Evolutionary conservation across 2,329 filamentous ascomycete species (phyloP).

Genomic region (Bisporella sp.): DNA sequence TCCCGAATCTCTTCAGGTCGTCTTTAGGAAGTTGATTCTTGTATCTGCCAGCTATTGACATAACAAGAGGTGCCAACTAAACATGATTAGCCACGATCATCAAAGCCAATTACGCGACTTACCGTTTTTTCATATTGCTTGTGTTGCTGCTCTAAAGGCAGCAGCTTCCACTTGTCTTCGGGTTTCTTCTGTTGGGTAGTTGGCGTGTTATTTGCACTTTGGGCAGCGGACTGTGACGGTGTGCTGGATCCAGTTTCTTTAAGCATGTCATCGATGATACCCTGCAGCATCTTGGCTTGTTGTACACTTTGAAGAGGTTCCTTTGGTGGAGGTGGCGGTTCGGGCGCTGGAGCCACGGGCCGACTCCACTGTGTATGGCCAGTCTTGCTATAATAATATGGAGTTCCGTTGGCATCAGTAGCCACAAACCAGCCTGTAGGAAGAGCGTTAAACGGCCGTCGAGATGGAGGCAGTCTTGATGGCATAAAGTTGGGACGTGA

Average conservation of each 20-base stretch:
- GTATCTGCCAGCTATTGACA: conserved; percentile 80
- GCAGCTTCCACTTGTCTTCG: conserved; percentile 63
- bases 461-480: conserved; percentile 48
- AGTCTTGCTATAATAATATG: conserved; percentile 78
- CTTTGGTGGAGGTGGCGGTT: conserved; percentile 49
- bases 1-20: conserved; percentile 54
- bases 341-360: conserved; percentile 63
- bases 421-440: conserved; percentile 84
- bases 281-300: conserved; percentile 70
- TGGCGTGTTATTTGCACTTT: conserved; percentile 34
- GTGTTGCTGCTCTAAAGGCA: conserved; percentile 79
- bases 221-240: conserved; percentile 29
- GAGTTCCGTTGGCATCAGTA: conserved; percentile 60
- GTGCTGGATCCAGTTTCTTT: conserved; percentile 41
- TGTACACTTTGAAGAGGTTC: conserved; percentile 34
- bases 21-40: conserved; percentile 82
- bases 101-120: conserved; percentile 32
- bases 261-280: conserved; percentile 79
- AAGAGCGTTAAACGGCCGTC: conserved; percentile 52
- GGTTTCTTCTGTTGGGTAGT: conserved; percentile 48
- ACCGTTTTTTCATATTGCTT: conserved; percentile 93
- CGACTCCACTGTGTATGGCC: conserved; percentile 77
- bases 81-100: conserved; percentile 10
- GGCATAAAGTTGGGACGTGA: conserved; percentile 48
- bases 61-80: conserved; percentile 78